Evolutionary conservation across 768 basidiomycete species (phyloP).

Genomic region (Calvatia gigantea): DNA sequence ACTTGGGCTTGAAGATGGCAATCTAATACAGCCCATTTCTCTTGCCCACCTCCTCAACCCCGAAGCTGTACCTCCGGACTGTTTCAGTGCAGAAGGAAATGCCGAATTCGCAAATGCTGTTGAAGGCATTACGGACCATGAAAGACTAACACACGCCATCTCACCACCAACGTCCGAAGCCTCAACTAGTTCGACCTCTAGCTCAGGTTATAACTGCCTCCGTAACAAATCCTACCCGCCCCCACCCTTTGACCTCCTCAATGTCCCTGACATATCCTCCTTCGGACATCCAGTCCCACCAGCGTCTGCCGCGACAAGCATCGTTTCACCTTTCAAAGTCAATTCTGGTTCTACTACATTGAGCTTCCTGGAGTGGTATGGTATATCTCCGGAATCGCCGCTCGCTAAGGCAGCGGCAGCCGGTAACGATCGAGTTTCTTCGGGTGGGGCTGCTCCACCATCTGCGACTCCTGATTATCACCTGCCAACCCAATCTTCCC

Average conservation of each 20-base stretch:
- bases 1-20: not conserved
- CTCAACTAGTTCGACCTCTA: not conserved
- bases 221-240: slow-evolving; percentile 10
- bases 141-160: not conserved
- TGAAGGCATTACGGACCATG: not conserved
- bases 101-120: not conserved
- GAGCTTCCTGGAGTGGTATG: slow-evolving; percentile 34
- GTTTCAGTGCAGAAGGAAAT: not conserved
- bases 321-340: slow-evolving; percentile 22
- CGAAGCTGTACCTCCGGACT: not conserved
- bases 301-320: slow-evolving; percentile 9
- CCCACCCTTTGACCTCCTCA: not conserved
- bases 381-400: slow-evolving; percentile 32
- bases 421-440: not conserved
- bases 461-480: not conserved
- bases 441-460: not conserved
- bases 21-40: slow-evolving; percentile 5
- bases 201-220: not conserved
- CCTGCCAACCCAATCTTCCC: not conserved
- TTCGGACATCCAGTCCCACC: slow-evolving; percentile 7
- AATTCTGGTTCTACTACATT: slow-evolving; percentile 31
- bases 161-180: not conserved
- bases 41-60: not conserved
- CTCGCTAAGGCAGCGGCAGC: not conserved
- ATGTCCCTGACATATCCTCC: slow-evolving; percentile 9